Percentiles rank a stretch among this genome's conserved stretches.
These are phyloP conservation scores for Leccinum glutinopallens DNA, from an alignment of 1,284 basidiomycete genomes.

Conservation along the genomic window DNA sequence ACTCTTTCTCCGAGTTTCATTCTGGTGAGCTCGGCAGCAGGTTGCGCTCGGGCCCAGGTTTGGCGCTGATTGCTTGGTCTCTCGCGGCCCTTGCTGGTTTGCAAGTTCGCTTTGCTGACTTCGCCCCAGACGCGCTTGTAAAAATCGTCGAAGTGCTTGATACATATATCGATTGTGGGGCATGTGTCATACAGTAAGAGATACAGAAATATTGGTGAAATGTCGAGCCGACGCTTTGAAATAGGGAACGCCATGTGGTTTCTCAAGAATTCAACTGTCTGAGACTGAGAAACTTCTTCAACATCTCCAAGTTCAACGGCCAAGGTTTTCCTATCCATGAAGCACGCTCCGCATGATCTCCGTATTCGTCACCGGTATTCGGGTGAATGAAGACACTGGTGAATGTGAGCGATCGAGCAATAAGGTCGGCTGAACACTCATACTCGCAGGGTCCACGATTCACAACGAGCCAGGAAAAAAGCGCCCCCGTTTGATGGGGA, in stretches of 20 bases:
- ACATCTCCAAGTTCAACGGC: background rate
- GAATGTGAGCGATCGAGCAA: constrained; percentile 7
- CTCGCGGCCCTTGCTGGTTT: background rate
- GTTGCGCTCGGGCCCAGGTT: background rate
- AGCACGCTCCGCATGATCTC: constrained; percentile 1
- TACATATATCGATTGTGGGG: background rate
- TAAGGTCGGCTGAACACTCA: constrained; percentile 5
- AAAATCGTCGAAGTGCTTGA: no score
- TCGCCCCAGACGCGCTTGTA: no score
- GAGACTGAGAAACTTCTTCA: background rate
- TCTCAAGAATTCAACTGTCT: background rate
- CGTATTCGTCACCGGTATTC: background rate
- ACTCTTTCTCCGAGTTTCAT: no score
- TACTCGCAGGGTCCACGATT: constrained; percentile 42
- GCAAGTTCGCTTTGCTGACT: no score
- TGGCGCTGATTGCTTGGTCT: background rate
- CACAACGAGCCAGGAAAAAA: constrained; percentile 44
- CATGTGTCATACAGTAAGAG: no score
- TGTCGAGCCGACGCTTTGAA: no score
- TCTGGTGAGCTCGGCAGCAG: background rate
- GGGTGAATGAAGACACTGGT: constrained; percentile 1
- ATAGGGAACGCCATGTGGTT: no score
- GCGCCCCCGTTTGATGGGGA: constrained; percentile 43
- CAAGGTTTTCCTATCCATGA: background rate
- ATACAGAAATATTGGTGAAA: no score